Evolutionary conservation across 306 rosid genomes (phyloP).

Genomic region (Acacia acuminata): DNA sequence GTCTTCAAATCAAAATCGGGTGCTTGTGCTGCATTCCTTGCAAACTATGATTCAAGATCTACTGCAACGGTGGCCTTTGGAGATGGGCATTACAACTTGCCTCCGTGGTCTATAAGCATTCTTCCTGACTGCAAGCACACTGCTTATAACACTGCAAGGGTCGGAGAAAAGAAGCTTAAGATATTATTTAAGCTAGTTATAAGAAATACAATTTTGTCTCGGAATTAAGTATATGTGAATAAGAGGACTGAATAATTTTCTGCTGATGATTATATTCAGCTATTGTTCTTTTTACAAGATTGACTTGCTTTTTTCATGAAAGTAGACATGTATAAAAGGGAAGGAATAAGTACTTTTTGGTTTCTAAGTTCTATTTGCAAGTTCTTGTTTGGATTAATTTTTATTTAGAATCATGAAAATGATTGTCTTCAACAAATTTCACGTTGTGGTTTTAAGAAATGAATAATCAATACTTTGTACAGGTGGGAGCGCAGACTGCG

Average conservation of each 20-base stretch:
- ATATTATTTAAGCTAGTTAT: not conserved
- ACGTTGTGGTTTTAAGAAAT: not conserved
- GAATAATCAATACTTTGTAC: slow-evolving; percentile 27
- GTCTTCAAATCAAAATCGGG: slow-evolving; percentile 82
- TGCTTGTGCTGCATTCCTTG: slow-evolving; percentile 93
- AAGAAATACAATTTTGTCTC: not conserved
- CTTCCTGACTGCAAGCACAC: slow-evolving; percentile 95
- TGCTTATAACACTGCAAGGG: slow-evolving; percentile 98
- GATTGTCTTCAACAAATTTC: not conserved
- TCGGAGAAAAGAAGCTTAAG: slow-evolving; percentile 36
- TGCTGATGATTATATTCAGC: not conserved
- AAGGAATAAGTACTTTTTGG: not conserved
- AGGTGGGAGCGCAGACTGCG: slow-evolving; percentile 87
- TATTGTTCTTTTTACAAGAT: not conserved
- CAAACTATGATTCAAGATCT: slow-evolving; percentile 73
- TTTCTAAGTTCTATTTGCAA: slow-evolving; percentile 7
- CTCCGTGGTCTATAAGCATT: slow-evolving; percentile 99
- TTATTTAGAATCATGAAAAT: slow-evolving; percentile 7
- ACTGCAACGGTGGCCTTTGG: slow-evolving; percentile 76
- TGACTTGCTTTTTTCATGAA: not conserved
- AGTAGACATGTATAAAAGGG: not conserved
- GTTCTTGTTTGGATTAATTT: slow-evolving; percentile 1
- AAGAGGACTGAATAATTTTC: not conserved
- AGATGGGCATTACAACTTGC: slow-evolving; percentile 82
- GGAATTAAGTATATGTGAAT: not conserved